phyloP scores from a whole-genome alignment of 257 asterid genomes.

The Scutellaria minor region DNA sequence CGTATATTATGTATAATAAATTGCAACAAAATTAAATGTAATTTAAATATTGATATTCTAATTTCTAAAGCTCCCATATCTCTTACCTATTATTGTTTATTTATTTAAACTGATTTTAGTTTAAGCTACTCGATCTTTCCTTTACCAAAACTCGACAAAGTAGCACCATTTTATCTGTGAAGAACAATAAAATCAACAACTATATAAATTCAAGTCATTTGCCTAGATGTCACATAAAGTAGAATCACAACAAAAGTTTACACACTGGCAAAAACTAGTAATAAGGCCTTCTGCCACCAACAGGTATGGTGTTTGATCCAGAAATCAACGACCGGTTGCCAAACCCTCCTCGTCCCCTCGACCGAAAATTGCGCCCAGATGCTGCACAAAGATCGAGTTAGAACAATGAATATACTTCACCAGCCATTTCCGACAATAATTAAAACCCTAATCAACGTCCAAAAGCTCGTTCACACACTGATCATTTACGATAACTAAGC shows the following conservation, averaged over 20 bases:
- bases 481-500: background rate
- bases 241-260: slow-evolving; percentile 6
- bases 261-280: slow-evolving; percentile 36
- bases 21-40: too few relatives aligned
- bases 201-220: background rate
- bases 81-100: too few relatives aligned
- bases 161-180: too few relatives aligned
- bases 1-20: too few relatives aligned
- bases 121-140: too few relatives aligned
- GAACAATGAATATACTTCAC: slow-evolving; percentile 8
- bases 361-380: slow-evolving; percentile 71
- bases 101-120: too few relatives aligned
- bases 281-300: slow-evolving; percentile 70
- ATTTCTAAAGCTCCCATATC: too few relatives aligned
- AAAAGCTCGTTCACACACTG: background rate
- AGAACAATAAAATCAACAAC: too few relatives aligned
- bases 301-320: slow-evolving; percentile 64
- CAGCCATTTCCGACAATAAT: background rate
- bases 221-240: background rate
- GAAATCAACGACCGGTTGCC: slow-evolving; percentile 65
- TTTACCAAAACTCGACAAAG: too few relatives aligned
- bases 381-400: slow-evolving; percentile 34
- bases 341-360: slow-evolving; percentile 80
- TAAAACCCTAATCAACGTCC: background rate
- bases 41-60: too few relatives aligned